phyloP scores from a whole-genome alignment of 2,329 filamentous ascomycete genomes.

The Piedraia hortae region DNA sequence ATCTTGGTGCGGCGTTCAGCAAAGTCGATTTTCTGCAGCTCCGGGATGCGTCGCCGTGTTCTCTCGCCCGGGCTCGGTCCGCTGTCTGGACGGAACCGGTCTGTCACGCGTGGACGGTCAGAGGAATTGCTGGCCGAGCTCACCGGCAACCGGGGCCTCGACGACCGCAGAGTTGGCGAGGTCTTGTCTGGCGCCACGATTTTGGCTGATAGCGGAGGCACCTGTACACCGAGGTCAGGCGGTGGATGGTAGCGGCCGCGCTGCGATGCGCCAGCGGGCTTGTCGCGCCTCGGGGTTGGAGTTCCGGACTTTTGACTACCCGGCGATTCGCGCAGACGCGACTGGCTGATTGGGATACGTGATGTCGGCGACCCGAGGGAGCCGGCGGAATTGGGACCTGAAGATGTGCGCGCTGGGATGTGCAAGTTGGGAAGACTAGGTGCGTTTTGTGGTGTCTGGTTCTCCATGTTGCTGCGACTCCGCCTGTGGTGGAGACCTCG shows the following conservation, averaged over 20 bases:
- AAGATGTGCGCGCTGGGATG: constrained; percentile 5
- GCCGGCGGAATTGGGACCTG: constrained; percentile 6
- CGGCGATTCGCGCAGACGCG: constrained; percentile 6
- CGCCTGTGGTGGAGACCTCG: constrained; percentile 10
- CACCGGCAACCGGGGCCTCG: constrained; percentile 52
- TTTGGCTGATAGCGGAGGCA: constrained; percentile 33
- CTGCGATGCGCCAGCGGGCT: constrained; percentile 5
- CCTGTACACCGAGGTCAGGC: constrained; percentile 6
- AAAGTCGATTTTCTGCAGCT: constrained; percentile 56
- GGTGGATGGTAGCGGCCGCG: constrained; percentile 13
- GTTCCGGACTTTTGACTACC: constrained; percentile 9
- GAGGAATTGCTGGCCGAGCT: constrained; percentile 46
- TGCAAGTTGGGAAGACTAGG: constrained; percentile 9
- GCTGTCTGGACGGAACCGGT: constrained; percentile 36
- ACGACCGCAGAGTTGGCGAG: constrained; percentile 56
- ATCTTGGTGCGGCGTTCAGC: constrained; percentile 58
- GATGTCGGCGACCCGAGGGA: constrained; percentile 5
- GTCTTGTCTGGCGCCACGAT: constrained; percentile 43
- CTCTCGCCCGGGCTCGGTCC: constrained; percentile 46
- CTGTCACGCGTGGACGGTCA: constrained; percentile 31
- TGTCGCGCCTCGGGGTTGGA: constrained; percentile 7
- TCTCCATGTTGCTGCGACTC: constrained; percentile 11
- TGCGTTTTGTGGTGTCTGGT: constrained; percentile 4
- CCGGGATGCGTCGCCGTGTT: constrained; percentile 22
- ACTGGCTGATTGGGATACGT: constrained; percentile 11